These are phyloP conservation scores for Inga leiocalycina DNA, from an alignment of 306 rosid species.

Conservation along the genomic window DNA sequence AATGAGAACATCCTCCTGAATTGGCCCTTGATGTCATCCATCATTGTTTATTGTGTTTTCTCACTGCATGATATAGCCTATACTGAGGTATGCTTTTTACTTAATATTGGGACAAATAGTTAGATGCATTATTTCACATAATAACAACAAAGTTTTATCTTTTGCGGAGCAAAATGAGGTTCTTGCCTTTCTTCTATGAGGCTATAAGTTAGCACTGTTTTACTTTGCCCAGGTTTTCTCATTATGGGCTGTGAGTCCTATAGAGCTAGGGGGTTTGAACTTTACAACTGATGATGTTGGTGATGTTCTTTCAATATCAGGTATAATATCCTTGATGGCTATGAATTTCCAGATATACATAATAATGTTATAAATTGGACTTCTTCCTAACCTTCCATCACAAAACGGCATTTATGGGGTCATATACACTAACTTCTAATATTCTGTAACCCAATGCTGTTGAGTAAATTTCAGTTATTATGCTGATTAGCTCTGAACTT, in stretches of 20 bases:
- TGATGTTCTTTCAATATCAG: constrained; percentile 68
- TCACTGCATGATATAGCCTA: constrained; percentile 86
- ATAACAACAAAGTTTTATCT: neutral
- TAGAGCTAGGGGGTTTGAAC: constrained; percentile 61
- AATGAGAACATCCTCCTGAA: constrained; percentile 61
- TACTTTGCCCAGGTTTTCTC: constrained; percentile 66
- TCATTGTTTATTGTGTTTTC: constrained; percentile 61
- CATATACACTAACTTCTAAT: constrained; percentile 1
- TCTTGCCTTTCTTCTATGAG: neutral
- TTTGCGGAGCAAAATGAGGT: neutral
- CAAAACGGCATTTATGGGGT: neutral
- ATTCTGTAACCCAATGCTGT: neutral
- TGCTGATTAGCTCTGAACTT: constrained; percentile 17
- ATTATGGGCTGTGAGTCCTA: constrained; percentile 81
- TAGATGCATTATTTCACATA: neutral
- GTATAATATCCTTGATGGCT: constrained; percentile 32
- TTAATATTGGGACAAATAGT: neutral
- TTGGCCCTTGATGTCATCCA: constrained; percentile 89
- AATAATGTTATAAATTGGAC: neutral
- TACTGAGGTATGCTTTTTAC: constrained; percentile 61
- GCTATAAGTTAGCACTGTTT: neutral
- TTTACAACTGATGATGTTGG: constrained; percentile 70
- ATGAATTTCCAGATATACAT: neutral
- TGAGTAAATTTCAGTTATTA: neutral
- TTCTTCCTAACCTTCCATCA: constrained; percentile 3